phyloP scores from a whole-genome alignment of 352 stramenopile genomes.

The Phytophthora rubi region DNA sequence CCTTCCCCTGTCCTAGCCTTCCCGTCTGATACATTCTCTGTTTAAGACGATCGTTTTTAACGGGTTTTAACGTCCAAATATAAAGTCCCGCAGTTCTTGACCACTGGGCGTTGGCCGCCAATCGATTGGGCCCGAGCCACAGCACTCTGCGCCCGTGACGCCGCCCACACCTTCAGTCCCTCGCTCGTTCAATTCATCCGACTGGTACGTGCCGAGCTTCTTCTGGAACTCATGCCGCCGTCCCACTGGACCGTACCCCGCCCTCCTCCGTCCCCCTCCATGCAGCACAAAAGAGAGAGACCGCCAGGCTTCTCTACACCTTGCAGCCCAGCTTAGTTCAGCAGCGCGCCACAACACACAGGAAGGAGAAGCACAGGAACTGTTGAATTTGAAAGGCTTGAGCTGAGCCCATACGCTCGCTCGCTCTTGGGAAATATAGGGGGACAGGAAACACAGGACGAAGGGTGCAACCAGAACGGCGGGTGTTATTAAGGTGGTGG shows the following conservation, averaged over 20 bases:
- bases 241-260: not conserved
- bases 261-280: not conserved
- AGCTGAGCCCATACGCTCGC: not conserved
- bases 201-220: constrained; percentile 69
- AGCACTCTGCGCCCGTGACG: constrained; percentile 31
- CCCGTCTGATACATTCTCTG: not conserved
- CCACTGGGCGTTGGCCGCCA: constrained; percentile 63
- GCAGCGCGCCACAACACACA: constrained; percentile 8
- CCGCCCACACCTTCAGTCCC: constrained; percentile 79
- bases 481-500: not conserved
- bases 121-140: constrained; percentile 68
- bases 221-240: constrained; percentile 11
- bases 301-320: constrained; percentile 1
- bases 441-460: constrained; percentile 2
- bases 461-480: not conserved
- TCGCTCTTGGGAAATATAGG: not conserved
- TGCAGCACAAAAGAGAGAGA: constrained; percentile 9
- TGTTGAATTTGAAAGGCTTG: not conserved
- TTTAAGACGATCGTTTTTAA: constrained; percentile 17
- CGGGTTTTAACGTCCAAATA: constrained; percentile 23
- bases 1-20: constrained; percentile 23
- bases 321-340: constrained; percentile 11
- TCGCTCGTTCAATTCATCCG: constrained; percentile 89
- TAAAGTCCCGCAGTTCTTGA: constrained; percentile 28
- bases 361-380: not conserved